Evolutionary conservation across 2,329 filamentous ascomycete species (phyloP).

Genomic region (Verticillium albo-atrum): DNA sequence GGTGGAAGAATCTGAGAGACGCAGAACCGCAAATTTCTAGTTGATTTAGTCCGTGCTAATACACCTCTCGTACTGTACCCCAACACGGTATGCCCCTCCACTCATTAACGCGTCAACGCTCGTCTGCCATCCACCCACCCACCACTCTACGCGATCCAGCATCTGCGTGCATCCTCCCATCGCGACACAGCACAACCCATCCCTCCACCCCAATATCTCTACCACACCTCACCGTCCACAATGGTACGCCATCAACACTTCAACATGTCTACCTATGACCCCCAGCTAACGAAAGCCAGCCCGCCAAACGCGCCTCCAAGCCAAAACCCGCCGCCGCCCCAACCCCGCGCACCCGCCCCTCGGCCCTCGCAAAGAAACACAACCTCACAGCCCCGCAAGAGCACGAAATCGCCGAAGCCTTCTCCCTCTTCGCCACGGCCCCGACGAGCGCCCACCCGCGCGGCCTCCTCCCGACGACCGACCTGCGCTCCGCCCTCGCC

Average conservation of each 20-base stretch:
- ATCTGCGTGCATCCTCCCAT: neutral
- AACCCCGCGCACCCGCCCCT: slow-evolving; percentile 49
- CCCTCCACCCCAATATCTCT: neutral
- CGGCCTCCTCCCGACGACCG: slow-evolving; percentile 62
- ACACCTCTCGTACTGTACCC: neutral
- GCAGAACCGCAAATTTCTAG: neutral
- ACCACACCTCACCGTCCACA: neutral
- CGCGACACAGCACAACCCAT: too few species aligned
- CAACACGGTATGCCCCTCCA: neutral
- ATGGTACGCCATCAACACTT: slow-evolving; percentile 2
- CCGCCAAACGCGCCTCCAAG: slow-evolving; percentile 47
- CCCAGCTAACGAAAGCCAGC: slow-evolving; percentile 26
- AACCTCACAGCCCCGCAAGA: slow-evolving; percentile 81
- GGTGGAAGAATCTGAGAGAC: neutral
- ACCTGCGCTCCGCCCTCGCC: slow-evolving; percentile 68
- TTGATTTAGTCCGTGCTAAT: neutral
- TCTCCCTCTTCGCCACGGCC: slow-evolving; percentile 68
- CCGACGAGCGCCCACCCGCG: slow-evolving; percentile 64
- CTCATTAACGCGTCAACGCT: slow-evolving; percentile 12
- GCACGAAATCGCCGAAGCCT: slow-evolving; percentile 86
- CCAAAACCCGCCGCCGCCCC: slow-evolving; percentile 20
- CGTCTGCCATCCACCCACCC: too few species aligned
- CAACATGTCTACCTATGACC: neutral
- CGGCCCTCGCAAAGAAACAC: slow-evolving; percentile 90
- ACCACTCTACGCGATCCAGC: neutral